phyloP scores from a whole-genome alignment of 345 rosid genomes.

The Kernera saxatilis region DNA sequence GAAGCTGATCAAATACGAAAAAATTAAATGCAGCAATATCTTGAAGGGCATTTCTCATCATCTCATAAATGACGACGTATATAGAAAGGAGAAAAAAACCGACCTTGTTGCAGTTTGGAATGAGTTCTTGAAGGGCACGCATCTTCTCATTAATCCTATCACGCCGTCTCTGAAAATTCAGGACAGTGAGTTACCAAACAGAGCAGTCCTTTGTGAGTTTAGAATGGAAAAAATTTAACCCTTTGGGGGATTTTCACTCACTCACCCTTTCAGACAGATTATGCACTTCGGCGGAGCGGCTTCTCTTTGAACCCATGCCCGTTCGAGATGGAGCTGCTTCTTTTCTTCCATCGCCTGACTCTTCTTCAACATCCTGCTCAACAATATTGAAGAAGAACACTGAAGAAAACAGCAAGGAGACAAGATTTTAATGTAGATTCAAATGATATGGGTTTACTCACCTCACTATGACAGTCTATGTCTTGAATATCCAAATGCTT shows the following conservation, averaged over 20 bases:
- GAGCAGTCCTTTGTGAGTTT: neutral
- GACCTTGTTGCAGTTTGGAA: constrained; percentile 93
- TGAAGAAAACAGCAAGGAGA: neutral
- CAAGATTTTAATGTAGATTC: neutral
- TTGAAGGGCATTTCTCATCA: neutral
- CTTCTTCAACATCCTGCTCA: constrained; percentile 72
- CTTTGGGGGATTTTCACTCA: constrained; percentile 4
- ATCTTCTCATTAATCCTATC: constrained; percentile 94
- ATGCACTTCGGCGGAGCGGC: constrained; percentile 94
- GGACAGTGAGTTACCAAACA: constrained; percentile 13
- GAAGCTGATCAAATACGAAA: neutral
- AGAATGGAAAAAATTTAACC: neutral
- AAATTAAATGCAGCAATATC: neutral
- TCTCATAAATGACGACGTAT: neutral
- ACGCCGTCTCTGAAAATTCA: constrained; percentile 58
- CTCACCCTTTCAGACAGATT: constrained; percentile 96
- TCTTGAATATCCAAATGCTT: constrained; percentile 52
- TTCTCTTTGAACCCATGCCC: constrained; percentile 60
- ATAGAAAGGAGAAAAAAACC: neutral
- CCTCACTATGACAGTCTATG: constrained; percentile 68
- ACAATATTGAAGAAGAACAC: neutral
- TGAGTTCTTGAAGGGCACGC: constrained; percentile 91
- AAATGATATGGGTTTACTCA: constrained; percentile 27
- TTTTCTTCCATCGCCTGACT: constrained; percentile 46
- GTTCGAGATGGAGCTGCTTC: constrained; percentile 35